A percentile compares a stretch with the other conserved stretches of the same genome.
These are phyloP conservation scores for Eimeria nieschulzi DNA, from an alignment of 169 alveolate species.

Conservation along the genomic window DNA sequence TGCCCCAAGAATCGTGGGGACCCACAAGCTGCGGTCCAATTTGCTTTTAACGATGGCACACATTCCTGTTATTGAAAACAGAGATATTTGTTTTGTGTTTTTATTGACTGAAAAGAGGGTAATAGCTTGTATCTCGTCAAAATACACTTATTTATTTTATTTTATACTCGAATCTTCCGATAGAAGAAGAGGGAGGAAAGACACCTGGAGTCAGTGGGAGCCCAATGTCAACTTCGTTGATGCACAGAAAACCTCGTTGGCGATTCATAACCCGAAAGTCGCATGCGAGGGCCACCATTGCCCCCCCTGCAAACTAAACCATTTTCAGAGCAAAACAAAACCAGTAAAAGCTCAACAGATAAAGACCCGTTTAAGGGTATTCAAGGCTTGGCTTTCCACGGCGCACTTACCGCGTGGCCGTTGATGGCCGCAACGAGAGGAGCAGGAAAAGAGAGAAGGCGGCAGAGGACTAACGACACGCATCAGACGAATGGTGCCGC, in stretches of 20 bases:
- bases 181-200: not conserved
- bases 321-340: not conserved
- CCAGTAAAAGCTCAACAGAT: not conserved
- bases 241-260: constrained; percentile 59
- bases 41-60: constrained; percentile 64
- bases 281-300: constrained; percentile 73
- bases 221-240: constrained; percentile 73
- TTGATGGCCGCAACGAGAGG: constrained; percentile 76
- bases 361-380: not conserved
- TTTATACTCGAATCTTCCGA: not conserved
- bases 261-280: constrained; percentile 74
- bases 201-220: constrained; percentile 75
- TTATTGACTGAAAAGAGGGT: too few species aligned
- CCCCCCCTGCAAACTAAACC: constrained; percentile 77
- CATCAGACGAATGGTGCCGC: not conserved
- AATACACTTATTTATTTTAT: not conserved
- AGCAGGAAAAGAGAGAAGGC: constrained; percentile 64
- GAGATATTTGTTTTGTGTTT: not conserved
- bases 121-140: not conserved
- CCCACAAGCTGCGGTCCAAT: constrained; percentile 68
- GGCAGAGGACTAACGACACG: constrained; percentile 55
- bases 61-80: constrained; percentile 58
- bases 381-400: not conserved
- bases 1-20: constrained; percentile 54
- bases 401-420: constrained; percentile 75